A percentile compares a stretch with the other conserved stretches of the same genome.
These are phyloP conservation scores for Cytospora piceae DNA, from an alignment of 2,329 filamentous ascomycete species.

Conservation along the genomic window DNA sequence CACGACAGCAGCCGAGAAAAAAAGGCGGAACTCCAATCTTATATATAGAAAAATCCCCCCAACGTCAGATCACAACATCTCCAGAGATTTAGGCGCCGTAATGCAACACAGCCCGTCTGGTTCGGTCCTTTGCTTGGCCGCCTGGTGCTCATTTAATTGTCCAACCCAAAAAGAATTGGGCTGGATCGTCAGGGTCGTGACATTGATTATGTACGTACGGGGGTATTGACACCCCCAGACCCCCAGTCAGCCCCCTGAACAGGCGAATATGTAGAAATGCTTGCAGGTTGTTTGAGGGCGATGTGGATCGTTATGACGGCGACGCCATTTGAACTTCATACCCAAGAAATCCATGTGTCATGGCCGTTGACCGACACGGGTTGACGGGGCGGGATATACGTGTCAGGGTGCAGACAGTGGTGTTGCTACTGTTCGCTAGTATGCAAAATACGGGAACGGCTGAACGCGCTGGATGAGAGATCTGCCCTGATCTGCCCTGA, in stretches of 20 bases:
- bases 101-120: no score
- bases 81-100: no score
- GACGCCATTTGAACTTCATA: not conserved
- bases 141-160: no score
- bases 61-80: no score
- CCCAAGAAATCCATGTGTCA: not conserved
- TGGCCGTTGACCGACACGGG: not conserved
- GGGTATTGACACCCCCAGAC: no score
- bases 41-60: no score
- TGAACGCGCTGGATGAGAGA: not conserved
- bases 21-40: no score
- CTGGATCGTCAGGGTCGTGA: no score
- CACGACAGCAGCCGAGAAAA: no score
- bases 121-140: no score
- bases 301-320: constrained; percentile 2
- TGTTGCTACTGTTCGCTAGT: not conserved
- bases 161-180: no score
- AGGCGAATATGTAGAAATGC: not conserved
- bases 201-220: no score
- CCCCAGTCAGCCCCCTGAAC: not conserved
- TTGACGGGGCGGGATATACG: not conserved
- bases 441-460: not conserved
- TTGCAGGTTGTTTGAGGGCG: not conserved
- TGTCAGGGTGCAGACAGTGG: not conserved
- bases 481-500: not conserved